These are phyloP conservation scores for Salmacisia buchloeana DNA, from an alignment of 1,284 basidiomycete genomes.

Conservation along the genomic window DNA sequence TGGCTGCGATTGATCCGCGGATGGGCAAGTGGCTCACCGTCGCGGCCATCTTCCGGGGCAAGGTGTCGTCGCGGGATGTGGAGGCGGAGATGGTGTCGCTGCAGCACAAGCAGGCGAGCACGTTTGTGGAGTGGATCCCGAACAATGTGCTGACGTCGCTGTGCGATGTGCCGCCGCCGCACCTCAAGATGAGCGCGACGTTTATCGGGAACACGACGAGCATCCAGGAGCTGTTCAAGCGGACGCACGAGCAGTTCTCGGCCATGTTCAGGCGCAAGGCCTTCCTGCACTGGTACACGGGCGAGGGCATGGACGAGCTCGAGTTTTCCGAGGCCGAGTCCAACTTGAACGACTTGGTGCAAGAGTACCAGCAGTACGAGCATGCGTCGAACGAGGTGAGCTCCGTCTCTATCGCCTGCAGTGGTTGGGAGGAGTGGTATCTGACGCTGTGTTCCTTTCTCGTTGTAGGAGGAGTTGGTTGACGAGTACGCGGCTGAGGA, in stretches of 20 bases:
- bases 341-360: constrained; percentile 65
- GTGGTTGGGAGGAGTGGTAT: neutral
- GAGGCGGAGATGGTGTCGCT: constrained; percentile 96
- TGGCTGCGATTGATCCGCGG: constrained; percentile 73
- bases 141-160: constrained; percentile 76
- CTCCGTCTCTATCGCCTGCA: neutral
- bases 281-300: constrained; percentile 88
- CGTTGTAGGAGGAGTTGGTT: neutral
- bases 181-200: constrained; percentile 60
- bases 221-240: constrained; percentile 86
- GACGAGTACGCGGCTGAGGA: neutral
- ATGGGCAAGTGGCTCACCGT: constrained; percentile 56
- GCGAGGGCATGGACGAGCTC: constrained; percentile 92
- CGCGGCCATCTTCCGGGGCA: constrained; percentile 49
- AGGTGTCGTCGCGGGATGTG: constrained; percentile 69
- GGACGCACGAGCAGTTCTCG: constrained; percentile 88
- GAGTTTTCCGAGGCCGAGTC: constrained; percentile 93
- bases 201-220: constrained; percentile 91
- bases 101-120: constrained; percentile 92
- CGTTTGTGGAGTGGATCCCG: constrained; percentile 97
- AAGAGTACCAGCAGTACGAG: constrained; percentile 80
- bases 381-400: constrained; percentile 60
- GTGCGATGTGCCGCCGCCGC: constrained; percentile 88
- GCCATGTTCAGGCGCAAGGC: constrained; percentile 99
- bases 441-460: neutral